Base-by-base conservation (phyloP, 2,329 filamentous ascomycete genomes). In the Aspergillus pseudoterreus region DNA sequence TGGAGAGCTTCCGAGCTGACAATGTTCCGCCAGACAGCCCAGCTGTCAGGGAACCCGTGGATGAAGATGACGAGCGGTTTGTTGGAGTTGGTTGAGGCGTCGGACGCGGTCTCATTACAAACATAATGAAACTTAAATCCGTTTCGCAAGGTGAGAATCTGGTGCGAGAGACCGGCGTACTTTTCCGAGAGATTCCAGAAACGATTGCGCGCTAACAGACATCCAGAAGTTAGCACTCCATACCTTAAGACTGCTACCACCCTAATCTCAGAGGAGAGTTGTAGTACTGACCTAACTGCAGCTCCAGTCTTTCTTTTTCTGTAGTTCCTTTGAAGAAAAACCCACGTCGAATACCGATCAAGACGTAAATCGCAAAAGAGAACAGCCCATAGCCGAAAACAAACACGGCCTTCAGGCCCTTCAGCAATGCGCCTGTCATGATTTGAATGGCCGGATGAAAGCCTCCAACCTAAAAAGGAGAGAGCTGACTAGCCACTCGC, bases 1-100 rank as follows among this genome's bases (percentile, higher is more conserved):
- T 67, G 64, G 9, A 76, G 59, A 9, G 66, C 58, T 8, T 69
- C 52, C 0, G 74, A 75, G 36, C 65, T 64, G 17, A 83, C 65
- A 21, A 81, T 64, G 46, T 76, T 68, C 43, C 73, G 72, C 79
- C 80, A 84, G 47, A 83, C 66, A 10, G 76, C 71, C 66, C 73
- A 82, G 50, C 79, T 82, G 58, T 84, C 81, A 6, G 82, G 82
- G 52, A 82, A 84, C 35, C 82, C 81, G 63, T 84, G 81, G 15
- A 83, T 67, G 57, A 83, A 79, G 38, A 83, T 72, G 21, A 80
- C 71, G 14, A 83, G 63, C 1, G 72, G 70, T 47, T 66, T 71
- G 10, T 57, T 53, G 14, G 35, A 1, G 19, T 53, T 58, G 50
- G 49, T 15, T 36, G 55, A 17, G 50, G 54, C 12, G 38, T 66